These are phyloP conservation scores for Wickerhamiella shivajii DNA, from an alignment of 805 yeast species.

Conservation along the genomic window DNA sequence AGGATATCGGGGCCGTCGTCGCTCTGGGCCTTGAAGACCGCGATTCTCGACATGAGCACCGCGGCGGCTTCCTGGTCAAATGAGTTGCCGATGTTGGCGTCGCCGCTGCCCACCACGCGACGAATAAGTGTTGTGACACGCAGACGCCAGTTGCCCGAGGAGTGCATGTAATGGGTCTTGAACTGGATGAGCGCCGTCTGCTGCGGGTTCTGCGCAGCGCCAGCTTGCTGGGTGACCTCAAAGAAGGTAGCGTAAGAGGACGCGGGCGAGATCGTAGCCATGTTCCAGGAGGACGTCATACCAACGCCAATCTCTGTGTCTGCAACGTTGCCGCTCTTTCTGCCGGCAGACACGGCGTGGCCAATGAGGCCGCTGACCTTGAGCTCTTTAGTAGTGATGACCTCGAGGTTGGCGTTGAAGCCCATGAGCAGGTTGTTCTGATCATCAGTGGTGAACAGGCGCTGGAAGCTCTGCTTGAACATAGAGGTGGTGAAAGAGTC, in stretches of 20 bases:
- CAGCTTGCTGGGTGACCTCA: constrained; percentile 41
- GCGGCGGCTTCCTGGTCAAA: constrained; percentile 99
- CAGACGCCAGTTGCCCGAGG: constrained; percentile 79
- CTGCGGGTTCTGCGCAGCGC: constrained; percentile 15
- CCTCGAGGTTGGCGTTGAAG: constrained; percentile 76
- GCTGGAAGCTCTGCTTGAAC: constrained; percentile 80
- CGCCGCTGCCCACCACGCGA: constrained; percentile 38
- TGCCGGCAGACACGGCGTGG: constrained; percentile 60
- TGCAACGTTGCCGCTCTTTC: constrained; percentile 54
- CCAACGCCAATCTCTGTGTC: constrained; percentile 93
- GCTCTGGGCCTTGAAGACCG: constrained; percentile 65
- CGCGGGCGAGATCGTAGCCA: constrained; percentile 73
- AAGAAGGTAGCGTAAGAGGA: constrained; percentile 83
- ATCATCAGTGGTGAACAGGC: constrained; percentile 74
- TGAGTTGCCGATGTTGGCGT: constrained; percentile 40
- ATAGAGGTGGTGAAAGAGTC: constrained; percentile 93
- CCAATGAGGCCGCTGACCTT: constrained; percentile 91
- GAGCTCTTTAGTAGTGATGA: constrained; percentile 73
- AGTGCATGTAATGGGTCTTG: constrained; percentile 84
- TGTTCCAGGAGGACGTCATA: constrained; percentile 75
- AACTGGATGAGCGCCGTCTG: constrained; percentile 45
- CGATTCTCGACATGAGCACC: constrained; percentile 79
- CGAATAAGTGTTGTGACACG: constrained; percentile 77
- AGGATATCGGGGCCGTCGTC: constrained; percentile 89
- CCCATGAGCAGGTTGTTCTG: constrained; percentile 82